phyloP scores from a whole-genome alignment of 345 rosid species.

The Psidium friedrichsthalianum region DNA sequence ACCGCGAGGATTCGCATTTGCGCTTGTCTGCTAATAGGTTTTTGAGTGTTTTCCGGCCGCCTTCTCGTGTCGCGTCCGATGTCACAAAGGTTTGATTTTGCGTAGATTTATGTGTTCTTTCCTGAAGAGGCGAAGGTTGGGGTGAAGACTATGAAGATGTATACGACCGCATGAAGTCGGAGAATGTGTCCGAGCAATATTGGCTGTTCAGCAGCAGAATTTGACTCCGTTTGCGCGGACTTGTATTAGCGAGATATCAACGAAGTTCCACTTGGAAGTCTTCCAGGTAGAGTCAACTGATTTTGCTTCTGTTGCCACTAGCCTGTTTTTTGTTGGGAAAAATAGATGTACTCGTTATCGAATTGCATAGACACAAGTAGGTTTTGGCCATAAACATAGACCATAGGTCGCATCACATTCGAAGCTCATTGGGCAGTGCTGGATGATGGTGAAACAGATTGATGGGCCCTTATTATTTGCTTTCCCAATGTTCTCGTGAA shows the following conservation, averaged over 20 bases:
- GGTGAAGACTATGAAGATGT: slow-evolving; percentile 84
- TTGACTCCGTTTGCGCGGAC: slow-evolving; percentile 90
- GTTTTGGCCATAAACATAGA: background rate
- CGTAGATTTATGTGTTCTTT: slow-evolving; percentile 79
- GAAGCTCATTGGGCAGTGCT: background rate
- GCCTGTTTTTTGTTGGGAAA: background rate
- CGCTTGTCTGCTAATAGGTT: background rate
- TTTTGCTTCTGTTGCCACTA: background rate
- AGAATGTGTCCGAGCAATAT: slow-evolving; percentile 75
- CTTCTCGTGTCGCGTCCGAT: background rate
- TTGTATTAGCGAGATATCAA: slow-evolving; percentile 54
- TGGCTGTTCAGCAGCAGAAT: slow-evolving; percentile 78
- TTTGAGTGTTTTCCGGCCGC: background rate
- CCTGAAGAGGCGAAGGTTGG: slow-evolving; percentile 91
- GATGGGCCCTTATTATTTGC: background rate
- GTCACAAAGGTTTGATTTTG: background rate
- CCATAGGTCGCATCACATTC: background rate
- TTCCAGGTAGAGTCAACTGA: slow-evolving; percentile 50
- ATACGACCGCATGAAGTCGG: slow-evolving; percentile 72
- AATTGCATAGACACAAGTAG: background rate
- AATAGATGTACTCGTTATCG: background rate
- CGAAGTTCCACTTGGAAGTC: slow-evolving; percentile 77
- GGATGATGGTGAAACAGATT: background rate
- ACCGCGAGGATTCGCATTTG: background rate
- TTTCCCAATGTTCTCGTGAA: background rate